phyloP scores from a whole-genome alignment of 2,329 filamentous ascomycete species.

The Fusarium sp. region DNA sequence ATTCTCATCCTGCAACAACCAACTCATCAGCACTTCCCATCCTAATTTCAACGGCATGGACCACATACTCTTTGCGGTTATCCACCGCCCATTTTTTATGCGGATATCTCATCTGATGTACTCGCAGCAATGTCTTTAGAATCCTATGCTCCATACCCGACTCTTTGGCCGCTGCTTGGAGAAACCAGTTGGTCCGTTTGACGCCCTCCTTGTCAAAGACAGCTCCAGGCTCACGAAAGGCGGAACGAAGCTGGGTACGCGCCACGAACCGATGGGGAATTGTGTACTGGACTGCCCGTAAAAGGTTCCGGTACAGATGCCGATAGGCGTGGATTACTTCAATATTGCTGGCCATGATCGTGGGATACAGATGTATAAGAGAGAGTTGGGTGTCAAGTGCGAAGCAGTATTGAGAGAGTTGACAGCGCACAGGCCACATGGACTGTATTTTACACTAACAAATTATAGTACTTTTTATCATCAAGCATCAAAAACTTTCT shows the following conservation, averaged over 20 bases:
- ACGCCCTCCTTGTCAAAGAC: slow-evolving; percentile 62
- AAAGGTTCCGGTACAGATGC: slow-evolving; percentile 69
- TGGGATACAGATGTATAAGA: neutral
- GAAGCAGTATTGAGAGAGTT: neutral
- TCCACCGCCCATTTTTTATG: slow-evolving; percentile 14
- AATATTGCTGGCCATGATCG: slow-evolving; percentile 39
- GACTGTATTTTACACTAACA: neutral
- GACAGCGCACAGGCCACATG: slow-evolving; percentile 28
- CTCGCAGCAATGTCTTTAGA: slow-evolving; percentile 70
- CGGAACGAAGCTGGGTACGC: slow-evolving; percentile 66
- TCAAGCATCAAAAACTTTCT: no score
- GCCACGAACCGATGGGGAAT: slow-evolving; percentile 71
- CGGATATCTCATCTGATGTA: slow-evolving; percentile 35
- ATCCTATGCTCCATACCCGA: slow-evolving; percentile 76
- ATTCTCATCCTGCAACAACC: slow-evolving; percentile 24
- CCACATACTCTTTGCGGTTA: neutral
- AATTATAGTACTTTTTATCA: neutral
- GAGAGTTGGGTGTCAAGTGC: neutral
- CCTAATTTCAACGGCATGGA: no score
- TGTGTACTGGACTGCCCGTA: slow-evolving; percentile 77
- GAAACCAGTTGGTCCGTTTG: slow-evolving; percentile 74
- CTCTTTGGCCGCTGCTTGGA: slow-evolving; percentile 69
- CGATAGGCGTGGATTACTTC: slow-evolving; percentile 73
- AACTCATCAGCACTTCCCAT: slow-evolving; percentile 7
- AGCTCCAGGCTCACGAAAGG: slow-evolving; percentile 61